Percentiles rank a stretch among this genome's conserved stretches.
These are phyloP conservation scores for Linnemannia exigua DNA, from an alignment of 192 early-diverging fungal genomes.

Conservation along the genomic window DNA sequence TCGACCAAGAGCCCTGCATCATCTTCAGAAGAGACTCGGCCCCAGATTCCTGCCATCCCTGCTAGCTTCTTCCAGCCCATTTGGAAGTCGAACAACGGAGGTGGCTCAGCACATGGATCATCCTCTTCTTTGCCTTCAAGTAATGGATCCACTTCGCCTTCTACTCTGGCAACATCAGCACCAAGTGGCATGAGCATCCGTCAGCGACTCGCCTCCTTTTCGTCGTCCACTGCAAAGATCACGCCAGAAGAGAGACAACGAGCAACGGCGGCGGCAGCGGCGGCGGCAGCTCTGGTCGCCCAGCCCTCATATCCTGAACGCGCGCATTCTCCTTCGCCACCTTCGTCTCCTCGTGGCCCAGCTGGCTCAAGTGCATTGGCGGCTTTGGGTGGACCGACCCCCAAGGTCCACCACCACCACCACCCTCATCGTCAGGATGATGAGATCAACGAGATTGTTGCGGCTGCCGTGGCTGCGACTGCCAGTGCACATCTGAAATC, in stretches of 20 bases:
- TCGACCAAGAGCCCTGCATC: slow-evolving; percentile 12
- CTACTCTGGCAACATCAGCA: slow-evolving; percentile 33
- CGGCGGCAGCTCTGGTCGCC: slow-evolving; percentile 33
- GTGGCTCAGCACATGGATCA: slow-evolving; percentile 15
- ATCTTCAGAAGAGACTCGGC: slow-evolving; percentile 30
- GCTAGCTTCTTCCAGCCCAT: slow-evolving; percentile 55
- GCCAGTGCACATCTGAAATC: slow-evolving; percentile 34
- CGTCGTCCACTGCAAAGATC: slow-evolving; percentile 45
- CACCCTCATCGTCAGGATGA: slow-evolving; percentile 7
- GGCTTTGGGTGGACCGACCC: neutral
- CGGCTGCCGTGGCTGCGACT: slow-evolving; percentile 49
- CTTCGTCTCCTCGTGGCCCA: slow-evolving; percentile 43
- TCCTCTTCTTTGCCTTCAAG: neutral
- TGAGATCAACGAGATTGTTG: slow-evolving; percentile 54
- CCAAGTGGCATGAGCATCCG: slow-evolving; percentile 41
- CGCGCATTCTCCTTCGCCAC: slow-evolving; percentile 47
- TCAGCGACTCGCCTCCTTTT: slow-evolving; percentile 46
- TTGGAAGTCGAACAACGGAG: slow-evolving; percentile 26
- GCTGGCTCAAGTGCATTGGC: slow-evolving; percentile 17
- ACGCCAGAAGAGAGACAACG: slow-evolving; percentile 50
- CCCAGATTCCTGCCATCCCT: slow-evolving; percentile 54
- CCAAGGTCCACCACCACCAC: neutral
- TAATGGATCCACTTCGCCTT: neutral
- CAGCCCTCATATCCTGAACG: slow-evolving; percentile 42
- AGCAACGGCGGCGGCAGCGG: slow-evolving; percentile 40